A percentile compares a stretch with the other conserved stretches of the same genome.
Conservation (phyloP, 345 rosid genomes). For the Eucalyptus cloeziana region DNA sequence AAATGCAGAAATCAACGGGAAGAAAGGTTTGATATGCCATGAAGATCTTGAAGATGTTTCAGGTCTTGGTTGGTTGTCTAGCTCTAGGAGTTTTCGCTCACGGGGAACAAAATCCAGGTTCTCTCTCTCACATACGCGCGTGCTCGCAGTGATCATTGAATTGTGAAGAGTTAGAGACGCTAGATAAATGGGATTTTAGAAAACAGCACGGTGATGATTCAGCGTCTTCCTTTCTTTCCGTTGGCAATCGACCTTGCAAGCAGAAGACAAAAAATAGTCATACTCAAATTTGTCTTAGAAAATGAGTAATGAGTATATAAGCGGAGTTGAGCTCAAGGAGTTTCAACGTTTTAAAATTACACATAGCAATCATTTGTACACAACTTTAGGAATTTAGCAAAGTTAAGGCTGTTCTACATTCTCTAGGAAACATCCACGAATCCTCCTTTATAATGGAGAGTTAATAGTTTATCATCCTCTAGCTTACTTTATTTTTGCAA, state of each 20-base stretch:
- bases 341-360: neutral
- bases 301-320: neutral
- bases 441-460: neutral
- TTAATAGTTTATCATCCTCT: neutral
- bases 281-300: neutral
- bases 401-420: neutral
- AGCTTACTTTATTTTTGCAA: neutral
- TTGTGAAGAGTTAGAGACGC: neutral
- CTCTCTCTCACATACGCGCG: fast-evolving
- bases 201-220: neutral
- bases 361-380: neutral
- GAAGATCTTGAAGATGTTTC: neutral
- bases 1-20: neutral
- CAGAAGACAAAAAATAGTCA: neutral
- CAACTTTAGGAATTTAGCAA: neutral
- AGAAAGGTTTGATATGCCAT: neutral
- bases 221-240: neutral
- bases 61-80: neutral
- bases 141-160: neutral
- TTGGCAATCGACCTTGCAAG: neutral
- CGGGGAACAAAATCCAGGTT: neutral
- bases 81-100: neutral
- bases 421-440: neutral
- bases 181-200: neutral
- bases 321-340: neutral